These are phyloP conservation scores for Pseudocercospora pini-densiflorae DNA, from an alignment of 2,329 filamentous ascomycete genomes.

Conservation along the genomic window DNA sequence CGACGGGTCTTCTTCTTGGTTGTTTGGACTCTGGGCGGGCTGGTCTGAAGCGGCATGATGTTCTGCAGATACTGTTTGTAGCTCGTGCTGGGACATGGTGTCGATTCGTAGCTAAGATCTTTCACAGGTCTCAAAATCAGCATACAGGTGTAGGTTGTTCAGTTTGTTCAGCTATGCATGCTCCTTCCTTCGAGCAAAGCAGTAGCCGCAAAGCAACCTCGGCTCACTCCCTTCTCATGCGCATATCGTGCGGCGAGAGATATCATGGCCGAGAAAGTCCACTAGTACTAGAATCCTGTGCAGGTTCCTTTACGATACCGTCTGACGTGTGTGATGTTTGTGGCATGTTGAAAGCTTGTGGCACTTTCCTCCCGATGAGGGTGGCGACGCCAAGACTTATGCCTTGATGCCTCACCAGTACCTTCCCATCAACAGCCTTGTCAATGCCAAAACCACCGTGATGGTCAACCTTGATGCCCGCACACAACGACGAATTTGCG, in stretches of 20 bases:
- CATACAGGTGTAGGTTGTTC: neutral
- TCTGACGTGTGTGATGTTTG: no score
- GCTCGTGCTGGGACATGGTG: slow-evolving; percentile 1
- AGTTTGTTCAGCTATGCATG: no score
- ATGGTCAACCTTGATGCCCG: neutral
- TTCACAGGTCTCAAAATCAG: neutral
- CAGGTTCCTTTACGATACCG: no score
- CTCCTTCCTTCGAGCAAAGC: neutral
- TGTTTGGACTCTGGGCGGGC: no score
- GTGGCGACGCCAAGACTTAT: neutral
- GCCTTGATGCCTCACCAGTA: neutral
- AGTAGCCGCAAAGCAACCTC: neutral
- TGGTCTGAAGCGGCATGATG: neutral
- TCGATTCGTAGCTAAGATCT: neutral
- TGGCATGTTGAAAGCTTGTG: no score
- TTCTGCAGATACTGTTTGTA: neutral
- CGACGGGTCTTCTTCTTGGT: neutral
- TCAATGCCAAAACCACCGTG: neutral
- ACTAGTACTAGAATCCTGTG: no score
- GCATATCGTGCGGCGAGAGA: no score
- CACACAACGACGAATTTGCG: neutral
- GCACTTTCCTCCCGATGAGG: no score
- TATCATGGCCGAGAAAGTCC: no score
- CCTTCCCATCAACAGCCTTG: neutral
- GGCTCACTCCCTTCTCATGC: neutral